A percentile compares a stretch with the other conserved stretches of the same genome.
Conservation (phyloP, 805 yeast genomes). For the Monosporozyma yasuniensis region DNA sequence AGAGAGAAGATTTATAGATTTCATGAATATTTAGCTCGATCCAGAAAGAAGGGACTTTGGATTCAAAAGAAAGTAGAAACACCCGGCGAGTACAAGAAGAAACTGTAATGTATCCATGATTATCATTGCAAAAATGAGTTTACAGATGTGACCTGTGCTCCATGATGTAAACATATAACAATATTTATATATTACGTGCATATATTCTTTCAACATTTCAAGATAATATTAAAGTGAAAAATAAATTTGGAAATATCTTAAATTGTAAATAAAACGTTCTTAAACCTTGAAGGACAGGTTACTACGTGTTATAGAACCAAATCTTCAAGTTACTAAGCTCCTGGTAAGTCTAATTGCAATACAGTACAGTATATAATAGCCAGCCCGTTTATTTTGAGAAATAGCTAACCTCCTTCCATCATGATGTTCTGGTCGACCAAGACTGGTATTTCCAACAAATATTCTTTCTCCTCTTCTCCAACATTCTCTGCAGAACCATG, state of each 20-base stretch:
- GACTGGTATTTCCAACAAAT: slow-evolving; percentile 56
- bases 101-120: not conserved
- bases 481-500: slow-evolving; percentile 72
- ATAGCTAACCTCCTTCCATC: not conserved
- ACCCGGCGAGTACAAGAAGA: slow-evolving; percentile 71
- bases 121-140: too few species aligned
- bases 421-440: slow-evolving; percentile 31
- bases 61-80: slow-evolving; percentile 44
- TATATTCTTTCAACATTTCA: not conserved
- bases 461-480: slow-evolving; percentile 62
- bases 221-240: not conserved
- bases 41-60: slow-evolving; percentile 61
- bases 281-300: not conserved
- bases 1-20: slow-evolving; percentile 48
- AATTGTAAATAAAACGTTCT: not conserved
- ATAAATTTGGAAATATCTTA: not conserved
- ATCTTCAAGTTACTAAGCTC: too few species aligned
- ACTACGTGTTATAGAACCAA: not conserved
- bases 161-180: not conserved
- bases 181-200: not conserved
- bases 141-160: not conserved
- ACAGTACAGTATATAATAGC: too few species aligned
- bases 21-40: slow-evolving; percentile 55
- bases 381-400: not conserved
- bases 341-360: too few species aligned